Evolutionary conservation across 495 filamentous ascomycete species (phyloP), one percentile per base, ranked within the genome.

Genomic region (Bombardia bombarda): DNA sequence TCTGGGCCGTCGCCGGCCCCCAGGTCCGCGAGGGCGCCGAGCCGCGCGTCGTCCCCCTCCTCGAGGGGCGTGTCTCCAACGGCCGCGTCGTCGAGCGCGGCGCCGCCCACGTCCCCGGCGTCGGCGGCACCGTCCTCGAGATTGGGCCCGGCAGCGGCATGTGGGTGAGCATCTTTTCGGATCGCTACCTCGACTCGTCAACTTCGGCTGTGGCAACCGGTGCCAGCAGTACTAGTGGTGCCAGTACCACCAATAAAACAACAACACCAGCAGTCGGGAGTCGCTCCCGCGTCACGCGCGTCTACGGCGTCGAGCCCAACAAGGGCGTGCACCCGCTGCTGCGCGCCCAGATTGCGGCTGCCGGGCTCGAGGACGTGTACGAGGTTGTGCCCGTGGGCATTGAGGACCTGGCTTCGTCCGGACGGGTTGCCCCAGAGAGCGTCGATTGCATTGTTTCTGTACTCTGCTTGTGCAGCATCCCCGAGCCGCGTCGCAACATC

Each of bases 231-330:
- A n/a, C n/a, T n/a, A n/a, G n/a, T n/a, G n/a, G n/a, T n/a, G n/a
- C n/a, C n/a, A n/a, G n/a, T n/a, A n/a, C n/a, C n/a, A n/a, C n/a
- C n/a, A n/a, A n/a, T n/a, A n/a, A n/a, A n/a, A 7, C 13, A 49
- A 18, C 22, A 7, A 13, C 38, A 8, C 7, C 38, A 5, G 13
- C 19, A 7, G 7, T 12, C 3, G 40, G 40, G 28, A 23, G 12
- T 10, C 26, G 40, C 5, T 16, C 21, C 26, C 21, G 16, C 22
- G 40, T 84, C 42, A 75, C 61, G 24, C 68, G 72, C 42, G 70
- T 87, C 33, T 83, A 77, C 57, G 83, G 83, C 49, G 66, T 84
- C 1, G 83, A 87, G 61, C 83, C 83, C 2, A 85, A 83, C 53
- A 3, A 26, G 0, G 60, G 59, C 0, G 68, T 83, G 0, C 82